Percentiles rank a stretch among this genome's conserved stretches.
phyloP scores from a whole-genome alignment of 2,329 filamentous ascomycete genomes.

The Cadophora gregata region DNA sequence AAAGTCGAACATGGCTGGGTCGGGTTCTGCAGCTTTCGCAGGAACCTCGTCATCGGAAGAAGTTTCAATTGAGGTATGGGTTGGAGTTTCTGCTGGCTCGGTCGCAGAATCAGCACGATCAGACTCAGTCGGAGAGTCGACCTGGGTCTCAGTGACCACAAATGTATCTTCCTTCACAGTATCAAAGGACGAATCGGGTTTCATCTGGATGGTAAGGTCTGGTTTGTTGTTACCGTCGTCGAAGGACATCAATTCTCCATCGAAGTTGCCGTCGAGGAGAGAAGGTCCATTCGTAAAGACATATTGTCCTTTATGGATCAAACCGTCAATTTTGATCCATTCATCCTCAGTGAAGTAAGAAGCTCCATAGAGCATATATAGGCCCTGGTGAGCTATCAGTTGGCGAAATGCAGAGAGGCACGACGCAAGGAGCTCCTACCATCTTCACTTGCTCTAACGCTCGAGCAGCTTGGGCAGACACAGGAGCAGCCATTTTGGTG shows the following conservation, averaged over 20 bases:
- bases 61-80: constrained; percentile 28
- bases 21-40: constrained; percentile 9
- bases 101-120: constrained; percentile 18
- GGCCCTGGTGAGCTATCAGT: constrained; percentile 24
- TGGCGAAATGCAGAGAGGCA: background rate
- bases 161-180: constrained; percentile 16
- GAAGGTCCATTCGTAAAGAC: constrained; percentile 39
- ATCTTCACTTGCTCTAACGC: constrained; percentile 38
- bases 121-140: constrained; percentile 21
- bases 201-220: constrained; percentile 15
- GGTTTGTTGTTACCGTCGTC: constrained; percentile 27
- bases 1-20: constrained; percentile 24
- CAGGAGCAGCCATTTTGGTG: constrained; percentile 10
- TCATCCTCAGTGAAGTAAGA: constrained; percentile 43
- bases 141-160: constrained; percentile 17
- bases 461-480: constrained; percentile 33
- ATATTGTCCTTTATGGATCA: constrained; percentile 42
- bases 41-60: constrained; percentile 29
- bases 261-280: constrained; percentile 34
- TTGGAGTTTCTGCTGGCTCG: constrained; percentile 23
- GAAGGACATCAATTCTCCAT: constrained; percentile 37
- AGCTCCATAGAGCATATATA: constrained; percentile 39
- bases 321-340: constrained; percentile 40
- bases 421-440: constrained; percentile 25
- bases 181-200: constrained; percentile 15